Evolutionary conservation across 139 green algal genomes (phyloP).

Genomic region (Chlorella sp.): DNA sequence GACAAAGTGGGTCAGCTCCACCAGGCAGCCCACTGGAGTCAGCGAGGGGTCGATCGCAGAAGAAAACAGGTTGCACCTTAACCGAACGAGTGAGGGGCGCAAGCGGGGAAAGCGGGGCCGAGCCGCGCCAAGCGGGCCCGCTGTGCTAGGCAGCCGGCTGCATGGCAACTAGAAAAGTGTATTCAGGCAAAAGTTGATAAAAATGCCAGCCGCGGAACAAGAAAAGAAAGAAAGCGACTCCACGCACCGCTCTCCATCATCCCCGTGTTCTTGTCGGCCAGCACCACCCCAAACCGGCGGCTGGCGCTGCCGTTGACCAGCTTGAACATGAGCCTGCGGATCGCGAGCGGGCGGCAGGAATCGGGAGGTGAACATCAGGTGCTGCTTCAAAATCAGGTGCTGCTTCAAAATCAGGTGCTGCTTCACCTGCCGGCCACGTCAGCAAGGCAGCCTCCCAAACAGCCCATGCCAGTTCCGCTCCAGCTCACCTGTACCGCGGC

Average conservation of each 20-base stretch:
- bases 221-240: not conserved
- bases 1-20: conserved; percentile 26
- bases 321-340: conserved; percentile 25
- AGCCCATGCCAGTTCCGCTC: not conserved
- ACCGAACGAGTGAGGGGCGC: not conserved
- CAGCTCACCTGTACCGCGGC: not conserved
- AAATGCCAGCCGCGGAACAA: too few species aligned
- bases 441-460: not conserved
- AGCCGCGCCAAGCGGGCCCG: too few species aligned
- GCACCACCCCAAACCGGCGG: conserved; percentile 17
- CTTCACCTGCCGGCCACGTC: not conserved
- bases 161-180: too few species aligned
- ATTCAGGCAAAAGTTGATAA: too few species aligned
- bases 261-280: conserved; percentile 6
- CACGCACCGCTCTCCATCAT: conserved; percentile 28
- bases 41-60: not conserved
- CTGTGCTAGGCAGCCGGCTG: too few species aligned
- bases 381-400: not conserved
- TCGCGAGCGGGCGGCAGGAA: too few species aligned
- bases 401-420: not conserved
- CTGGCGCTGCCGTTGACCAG: conserved; percentile 8
- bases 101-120: too few species aligned
- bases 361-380: not conserved
- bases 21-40: conserved; percentile 9
- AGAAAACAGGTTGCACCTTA: not conserved